Conservation (phyloP, 305 asterid genomes). For the Ilex paraguariensis region DNA sequence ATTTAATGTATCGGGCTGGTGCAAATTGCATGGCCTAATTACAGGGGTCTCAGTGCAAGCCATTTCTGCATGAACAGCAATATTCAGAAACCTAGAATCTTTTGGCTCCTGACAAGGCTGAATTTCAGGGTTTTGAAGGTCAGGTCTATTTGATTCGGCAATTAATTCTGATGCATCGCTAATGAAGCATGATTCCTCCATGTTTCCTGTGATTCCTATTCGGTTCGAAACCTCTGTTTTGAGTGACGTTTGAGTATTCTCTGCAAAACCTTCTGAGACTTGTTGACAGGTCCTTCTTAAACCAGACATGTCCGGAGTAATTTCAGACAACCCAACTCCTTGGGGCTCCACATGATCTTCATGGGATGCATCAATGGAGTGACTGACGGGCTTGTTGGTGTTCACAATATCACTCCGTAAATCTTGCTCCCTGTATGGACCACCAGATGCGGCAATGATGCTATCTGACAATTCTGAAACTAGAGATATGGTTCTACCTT, state of each 20-base stretch:
- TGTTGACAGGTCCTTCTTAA: conserved; percentile 29
- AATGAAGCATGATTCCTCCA: conserved; percentile 26
- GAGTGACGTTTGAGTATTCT: conserved; percentile 23
- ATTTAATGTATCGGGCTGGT: conserved; percentile 28
- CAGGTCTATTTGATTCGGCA: conserved; percentile 30
- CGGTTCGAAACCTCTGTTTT: conserved; percentile 18
- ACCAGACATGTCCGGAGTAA: conserved; percentile 34
- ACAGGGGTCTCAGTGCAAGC: conserved; percentile 22
- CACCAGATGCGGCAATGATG: conserved; percentile 32
- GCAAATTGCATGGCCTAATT: conserved; percentile 48
- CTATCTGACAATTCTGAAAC: conserved; percentile 27
- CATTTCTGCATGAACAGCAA: conserved; percentile 25
- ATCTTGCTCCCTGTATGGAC: conserved; percentile 26
- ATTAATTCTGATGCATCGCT: conserved; percentile 25
- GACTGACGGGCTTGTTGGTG: conserved; percentile 16
- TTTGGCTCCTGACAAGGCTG: conserved; percentile 24
- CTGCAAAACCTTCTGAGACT: conserved; percentile 26
- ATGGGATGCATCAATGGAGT: conserved; percentile 20
- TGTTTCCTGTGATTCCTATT: conserved; percentile 19
- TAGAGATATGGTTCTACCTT: conserved; percentile 23
- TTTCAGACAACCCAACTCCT: conserved; percentile 30
- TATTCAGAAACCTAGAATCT: conserved; percentile 21
- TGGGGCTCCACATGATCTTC: conserved; percentile 23
- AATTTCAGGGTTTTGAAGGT: conserved; percentile 3
- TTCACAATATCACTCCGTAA: conserved; percentile 26